Evolutionary conservation across 2,329 filamentous ascomycete species (phyloP), one percentile per base, ranked within the genome.

Genomic region (Sporothrix humicola): DNA sequence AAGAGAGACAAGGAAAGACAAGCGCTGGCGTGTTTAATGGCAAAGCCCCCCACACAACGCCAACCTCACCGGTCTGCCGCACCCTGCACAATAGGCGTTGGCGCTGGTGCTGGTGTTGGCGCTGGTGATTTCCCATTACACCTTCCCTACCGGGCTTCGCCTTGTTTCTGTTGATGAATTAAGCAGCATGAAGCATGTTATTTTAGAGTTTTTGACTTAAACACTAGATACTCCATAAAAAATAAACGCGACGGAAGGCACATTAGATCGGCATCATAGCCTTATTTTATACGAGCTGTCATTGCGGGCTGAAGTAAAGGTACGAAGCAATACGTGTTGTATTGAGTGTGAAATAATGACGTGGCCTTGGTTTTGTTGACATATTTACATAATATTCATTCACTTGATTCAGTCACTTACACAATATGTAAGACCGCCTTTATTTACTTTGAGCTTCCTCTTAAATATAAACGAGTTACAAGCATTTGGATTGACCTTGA

Each of bases 131-230:
- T 26, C 42, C 9, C 12, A 48, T 65, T 13, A 46, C 61, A 66
- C 61, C 58, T 48, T 46, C 61, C 61, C n/a, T 26, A 66, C 42
- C 61, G n/a, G 42, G 42, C 61, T 2, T 66, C 42, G 61, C 20
- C n/a, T 66, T 17, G 61, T 66, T 66, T 48, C 17, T 37, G 13
- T 17, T 15, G 17, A 9, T 37, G 31, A 59, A 59, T 58, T 37
- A 37, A 37, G 59, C 5, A 63, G 37, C 42, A 46, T 15, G 42
- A 15, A 48, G 31, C 31, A 37, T 37, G 31, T 37, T 37, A 37
- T 37, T 37, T 37, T 37, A 37, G 31, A 37, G 31, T 48, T 66
- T 66, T 26, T 12, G n/a, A 48, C 42, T 48, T 66, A 37, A 37
- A 37, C 7, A 37, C 31, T 37, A 37, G 31, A 37, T 7, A 65